These are phyloP conservation scores for Colletotrichum gloeosporioides DNA, from an alignment of 2,329 filamentous ascomycete genomes.

Conservation along the genomic window DNA sequence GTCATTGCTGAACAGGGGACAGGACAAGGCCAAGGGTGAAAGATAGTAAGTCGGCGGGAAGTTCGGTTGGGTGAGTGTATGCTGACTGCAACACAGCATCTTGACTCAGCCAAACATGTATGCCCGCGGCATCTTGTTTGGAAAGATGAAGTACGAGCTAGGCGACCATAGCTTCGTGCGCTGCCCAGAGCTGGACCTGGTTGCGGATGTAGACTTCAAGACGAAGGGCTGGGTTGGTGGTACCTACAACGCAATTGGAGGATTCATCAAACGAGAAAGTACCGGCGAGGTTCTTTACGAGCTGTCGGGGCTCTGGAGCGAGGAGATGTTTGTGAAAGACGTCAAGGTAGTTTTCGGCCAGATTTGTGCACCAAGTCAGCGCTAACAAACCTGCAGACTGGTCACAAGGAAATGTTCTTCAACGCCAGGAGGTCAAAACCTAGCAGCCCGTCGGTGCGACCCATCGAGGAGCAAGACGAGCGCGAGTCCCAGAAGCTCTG, in stretches of 20 bases:
- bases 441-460: conserved; percentile 74
- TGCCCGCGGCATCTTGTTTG: conserved; percentile 92
- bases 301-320: conserved; percentile 90
- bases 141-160: conserved; percentile 99
- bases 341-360: conserved; percentile 61
- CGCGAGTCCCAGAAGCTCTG: conserved; percentile 91
- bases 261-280: conserved; percentile 85
- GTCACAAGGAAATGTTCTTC: conserved; percentile 89
- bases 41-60: conserved; percentile 73
- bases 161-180: conserved; percentile 93
- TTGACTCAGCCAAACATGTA: conserved; percentile 99
- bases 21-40: conserved; percentile 71
- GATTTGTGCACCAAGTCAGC: neutral
- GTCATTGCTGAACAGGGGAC: conserved; percentile 78
- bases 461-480: conserved; percentile 85
- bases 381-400: conserved; percentile 63
- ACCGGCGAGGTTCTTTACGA: conserved; percentile 90
- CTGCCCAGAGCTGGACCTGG: conserved; percentile 86
- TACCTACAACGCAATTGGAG: conserved; percentile 95
- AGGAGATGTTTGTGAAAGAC: conserved; percentile 92
- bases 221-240: conserved; percentile 97
- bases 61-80: neutral
- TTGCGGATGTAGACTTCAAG: conserved; percentile 96
- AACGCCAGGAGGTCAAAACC: conserved; percentile 82
- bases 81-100: conserved; percentile 61